A percentile compares a stretch with the other conserved stretches of the same genome.
Evolutionary conservation across 2,329 filamentous ascomycete species (phyloP).

Genomic region (Dothideomycetes sp.): DNA sequence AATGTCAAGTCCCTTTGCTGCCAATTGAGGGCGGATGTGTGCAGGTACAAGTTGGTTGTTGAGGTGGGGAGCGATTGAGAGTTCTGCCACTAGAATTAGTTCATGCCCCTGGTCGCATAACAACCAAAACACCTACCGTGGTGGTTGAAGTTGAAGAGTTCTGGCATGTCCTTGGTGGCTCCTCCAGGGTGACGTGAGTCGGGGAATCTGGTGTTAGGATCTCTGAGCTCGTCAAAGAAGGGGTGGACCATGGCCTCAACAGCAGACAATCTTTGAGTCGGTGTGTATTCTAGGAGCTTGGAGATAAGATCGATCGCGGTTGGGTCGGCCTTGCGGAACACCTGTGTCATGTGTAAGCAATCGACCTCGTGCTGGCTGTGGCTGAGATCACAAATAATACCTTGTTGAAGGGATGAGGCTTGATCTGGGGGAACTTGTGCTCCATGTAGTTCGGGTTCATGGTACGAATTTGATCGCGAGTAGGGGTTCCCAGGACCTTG

Average conservation of each 20-base stretch:
- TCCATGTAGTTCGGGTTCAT: slow-evolving; percentile 99
- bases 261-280: slow-evolving; percentile 85
- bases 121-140: slow-evolving; percentile 58
- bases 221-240: slow-evolving; percentile 94
- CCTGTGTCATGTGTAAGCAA: slow-evolving; percentile 37
- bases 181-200: slow-evolving; percentile 87
- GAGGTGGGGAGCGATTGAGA: slow-evolving; percentile 85
- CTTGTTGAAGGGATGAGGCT: slow-evolving; percentile 98
- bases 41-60: slow-evolving; percentile 81
- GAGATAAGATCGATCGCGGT: slow-evolving; percentile 94
- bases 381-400: slow-evolving; percentile 30
- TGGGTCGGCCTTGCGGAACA: slow-evolving; percentile 90
- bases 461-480: slow-evolving; percentile 93
- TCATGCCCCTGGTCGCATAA: slow-evolving; percentile 15
- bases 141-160: slow-evolving; percentile 83
- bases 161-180: slow-evolving; percentile 70
- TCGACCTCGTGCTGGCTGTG: too few species aligned
- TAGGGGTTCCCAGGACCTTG: slow-evolving; percentile 94
- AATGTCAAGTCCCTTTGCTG: slow-evolving; percentile 71
- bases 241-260: slow-evolving; percentile 97
- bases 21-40: slow-evolving; percentile 67
- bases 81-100: slow-evolving; percentile 49
- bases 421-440: slow-evolving; percentile 99
- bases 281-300: slow-evolving; percentile 89
- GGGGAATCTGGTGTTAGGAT: slow-evolving; percentile 81